Evolutionary conservation across 2,329 filamentous ascomycete species (phyloP).

Genomic region (Arthrobotrys musiformis): DNA sequence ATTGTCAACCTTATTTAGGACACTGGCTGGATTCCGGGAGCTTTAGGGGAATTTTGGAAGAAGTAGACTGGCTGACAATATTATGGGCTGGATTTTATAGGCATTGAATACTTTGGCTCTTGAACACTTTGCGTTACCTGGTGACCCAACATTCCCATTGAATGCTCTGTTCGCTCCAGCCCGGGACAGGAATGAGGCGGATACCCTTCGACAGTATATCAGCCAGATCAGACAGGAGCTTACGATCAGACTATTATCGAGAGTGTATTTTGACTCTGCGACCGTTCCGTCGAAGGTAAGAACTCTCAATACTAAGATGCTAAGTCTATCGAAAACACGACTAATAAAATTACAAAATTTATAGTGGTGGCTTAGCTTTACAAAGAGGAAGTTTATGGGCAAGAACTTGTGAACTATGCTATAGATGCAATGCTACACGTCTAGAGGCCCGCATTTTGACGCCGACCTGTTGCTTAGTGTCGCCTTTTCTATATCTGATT

Average conservation of each 20-base stretch:
- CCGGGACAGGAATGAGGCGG: slow-evolving; percentile 85
- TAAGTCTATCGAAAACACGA: background rate
- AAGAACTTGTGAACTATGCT: slow-evolving; percentile 74
- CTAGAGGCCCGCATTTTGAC: background rate
- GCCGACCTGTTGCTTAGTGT: background rate
- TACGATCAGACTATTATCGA: slow-evolving; percentile 80
- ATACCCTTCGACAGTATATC: slow-evolving; percentile 87
- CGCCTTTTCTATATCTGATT: background rate
- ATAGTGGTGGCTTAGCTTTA: slow-evolving; percentile 99
- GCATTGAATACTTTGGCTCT: slow-evolving; percentile 68
- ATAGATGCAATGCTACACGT: background rate
- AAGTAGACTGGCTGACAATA: slow-evolving; percentile 28
- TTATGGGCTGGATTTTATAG: slow-evolving; percentile 29
- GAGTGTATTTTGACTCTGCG: slow-evolving; percentile 82
- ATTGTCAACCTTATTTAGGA: background rate
- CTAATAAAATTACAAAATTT: slow-evolving; percentile 51
- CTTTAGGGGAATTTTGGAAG: background rate
- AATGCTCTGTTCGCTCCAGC: slow-evolving; percentile 98
- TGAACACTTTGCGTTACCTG: slow-evolving; percentile 93
- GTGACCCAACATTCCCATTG: slow-evolving; percentile 89
- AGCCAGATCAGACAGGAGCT: slow-evolving; percentile 93
- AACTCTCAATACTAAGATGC: background rate
- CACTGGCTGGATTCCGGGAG: background rate
- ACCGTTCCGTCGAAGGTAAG: slow-evolving; percentile 71
- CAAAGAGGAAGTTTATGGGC: slow-evolving; percentile 99